Percentiles rank a stretch among this genome's conserved stretches.
Evolutionary conservation across 495 filamentous ascomycete genomes (phyloP).

Genomic region (Trichocladium uniseriatum): DNA sequence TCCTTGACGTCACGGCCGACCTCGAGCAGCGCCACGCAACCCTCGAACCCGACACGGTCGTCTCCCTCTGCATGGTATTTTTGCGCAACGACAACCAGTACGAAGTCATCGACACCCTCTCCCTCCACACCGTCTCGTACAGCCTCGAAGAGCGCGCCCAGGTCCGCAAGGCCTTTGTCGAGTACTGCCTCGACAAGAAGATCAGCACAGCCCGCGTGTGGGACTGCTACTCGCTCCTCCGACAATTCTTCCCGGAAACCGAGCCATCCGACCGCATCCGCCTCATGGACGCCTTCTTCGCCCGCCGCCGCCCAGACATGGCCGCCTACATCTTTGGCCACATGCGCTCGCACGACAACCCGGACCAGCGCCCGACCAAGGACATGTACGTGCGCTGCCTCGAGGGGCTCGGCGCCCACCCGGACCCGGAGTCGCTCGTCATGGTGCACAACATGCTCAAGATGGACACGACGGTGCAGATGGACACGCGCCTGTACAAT

Average conservation of each 20-base stretch:
- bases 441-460: slow-evolving; percentile 86
- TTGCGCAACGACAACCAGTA: slow-evolving; percentile 61
- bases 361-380: slow-evolving; percentile 49
- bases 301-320: slow-evolving; percentile 66
- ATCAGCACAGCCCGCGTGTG: slow-evolving; percentile 58
- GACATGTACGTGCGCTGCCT: slow-evolving; percentile 72
- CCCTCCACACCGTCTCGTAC: slow-evolving; percentile 54
- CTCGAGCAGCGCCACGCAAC: slow-evolving; percentile 59
- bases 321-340: slow-evolving; percentile 78
- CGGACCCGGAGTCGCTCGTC: slow-evolving; percentile 55
- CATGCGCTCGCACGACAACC: slow-evolving; percentile 61
- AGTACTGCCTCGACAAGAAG: slow-evolving; percentile 52
- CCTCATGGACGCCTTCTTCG: slow-evolving; percentile 79
- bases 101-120: slow-evolving; percentile 69
- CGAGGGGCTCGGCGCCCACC: slow-evolving; percentile 58
- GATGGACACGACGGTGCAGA: slow-evolving; percentile 69
- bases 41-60: slow-evolving; percentile 63
- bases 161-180: slow-evolving; percentile 54
- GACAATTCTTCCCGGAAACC: slow-evolving; percentile 69
- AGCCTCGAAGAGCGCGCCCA: slow-evolving; percentile 52
- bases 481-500: slow-evolving; percentile 67
- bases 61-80: slow-evolving; percentile 58
- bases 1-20: slow-evolving; percentile 65
- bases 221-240: slow-evolving; percentile 73
- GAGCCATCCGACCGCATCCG: slow-evolving; percentile 48